Evolutionary conservation across 257 asterid genomes (phyloP), one percentile per base, ranked within the genome.

Genomic region (Gynochthodes officinalis): DNA sequence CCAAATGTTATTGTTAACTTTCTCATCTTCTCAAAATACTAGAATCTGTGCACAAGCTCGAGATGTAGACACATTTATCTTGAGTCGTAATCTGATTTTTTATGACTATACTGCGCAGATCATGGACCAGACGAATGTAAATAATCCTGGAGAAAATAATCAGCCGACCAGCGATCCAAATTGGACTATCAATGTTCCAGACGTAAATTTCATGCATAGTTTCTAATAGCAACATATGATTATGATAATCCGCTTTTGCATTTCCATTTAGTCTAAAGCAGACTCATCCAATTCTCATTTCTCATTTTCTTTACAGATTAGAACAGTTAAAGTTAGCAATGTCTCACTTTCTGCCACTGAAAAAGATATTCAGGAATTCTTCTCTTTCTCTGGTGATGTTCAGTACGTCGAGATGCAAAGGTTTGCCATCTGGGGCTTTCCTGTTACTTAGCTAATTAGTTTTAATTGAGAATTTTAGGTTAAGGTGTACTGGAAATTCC

Each of bases 321-420:
- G 74, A 81, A 88, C 93, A 8, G 69, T 84, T 23, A 75, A 68
- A 79, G 82, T 86, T 65, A 79, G 84, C 73, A 86, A 88, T 73
- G 69, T 88, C 27, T 75, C 93, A 16, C 50, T 33, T 7, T 67
- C 64, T 13, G 78, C 85, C 48, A 69, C 83, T 15, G 81, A 82
- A 43, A 77, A 27, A 15, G 93, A 88, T 23, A 63, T 88, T 35
- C 65, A 70, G 33, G 87, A 85, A 48, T 80, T 88, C 79, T 81
- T 88, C 72, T 72, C 85, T 30, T 80, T 80, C 79, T 88, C 89
- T 19, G 93, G 93, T 23, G 81, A 81, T 18, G 81, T 88, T 67
- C 82, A 74, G 21, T 86, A 78, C 77, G 75, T 88, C 27, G 88
- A 88, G 78, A 85, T 86, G 84, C 85, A 70, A 75, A 82, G 89